Conservation (phyloP, 164 flowering plant genomes). For the Umbellularia californica region DNA sequence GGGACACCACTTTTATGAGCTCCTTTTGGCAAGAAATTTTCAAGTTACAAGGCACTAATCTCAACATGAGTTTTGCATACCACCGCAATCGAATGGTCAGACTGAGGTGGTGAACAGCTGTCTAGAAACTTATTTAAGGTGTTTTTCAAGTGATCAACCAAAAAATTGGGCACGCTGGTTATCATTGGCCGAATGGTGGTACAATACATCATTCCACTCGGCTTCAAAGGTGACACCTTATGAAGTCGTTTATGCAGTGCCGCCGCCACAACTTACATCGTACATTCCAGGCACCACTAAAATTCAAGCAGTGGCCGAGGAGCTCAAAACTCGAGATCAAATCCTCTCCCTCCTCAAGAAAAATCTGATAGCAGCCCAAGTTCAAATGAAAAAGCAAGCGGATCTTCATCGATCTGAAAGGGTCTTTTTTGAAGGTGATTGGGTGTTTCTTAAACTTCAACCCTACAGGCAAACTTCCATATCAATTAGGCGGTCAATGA, state of each 20-base stretch:
- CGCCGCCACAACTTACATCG: not conserved
- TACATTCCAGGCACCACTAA: not conserved
- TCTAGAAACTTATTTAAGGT: not conserved
- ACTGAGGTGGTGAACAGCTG: conserved; percentile 4
- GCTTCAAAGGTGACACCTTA: not conserved
- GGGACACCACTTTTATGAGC: conserved; percentile 2
- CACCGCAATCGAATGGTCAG: conserved; percentile 12
- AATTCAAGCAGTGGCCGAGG: not conserved
- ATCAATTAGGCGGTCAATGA: not conserved
- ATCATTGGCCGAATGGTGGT: not conserved
- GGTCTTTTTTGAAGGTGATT: not conserved
- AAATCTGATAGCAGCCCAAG: not conserved
- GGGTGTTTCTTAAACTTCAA: not conserved
- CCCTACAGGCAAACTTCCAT: not conserved
- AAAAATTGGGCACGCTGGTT: not conserved
- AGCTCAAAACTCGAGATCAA: not conserved
- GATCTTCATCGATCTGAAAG: not conserved
- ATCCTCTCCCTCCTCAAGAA: not conserved
- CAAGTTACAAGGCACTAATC: not conserved
- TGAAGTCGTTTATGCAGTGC: not conserved
- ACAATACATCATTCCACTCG: not conserved
- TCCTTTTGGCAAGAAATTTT: conserved; percentile 15
- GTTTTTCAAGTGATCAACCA: not conserved
- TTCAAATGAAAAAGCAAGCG: not conserved
- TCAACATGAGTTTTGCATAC: not conserved